Percentiles rank a stretch among this genome's conserved stretches.
These are phyloP conservation scores for Neotropicomus parvogracilis DNA, from an alignment of 1,284 basidiomycete genomes.

Conservation along the genomic window DNA sequence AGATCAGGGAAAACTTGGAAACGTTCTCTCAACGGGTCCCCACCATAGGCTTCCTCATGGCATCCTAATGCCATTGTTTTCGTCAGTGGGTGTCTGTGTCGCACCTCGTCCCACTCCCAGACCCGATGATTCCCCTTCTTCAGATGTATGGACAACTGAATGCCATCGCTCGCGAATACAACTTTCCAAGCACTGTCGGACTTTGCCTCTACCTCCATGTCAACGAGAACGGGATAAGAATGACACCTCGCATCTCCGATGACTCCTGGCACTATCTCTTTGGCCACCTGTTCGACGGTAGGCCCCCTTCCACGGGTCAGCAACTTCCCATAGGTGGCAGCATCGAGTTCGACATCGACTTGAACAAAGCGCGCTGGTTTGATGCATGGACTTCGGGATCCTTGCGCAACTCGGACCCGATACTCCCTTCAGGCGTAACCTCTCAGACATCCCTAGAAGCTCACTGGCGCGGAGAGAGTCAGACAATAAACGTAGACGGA, in stretches of 20 bases:
- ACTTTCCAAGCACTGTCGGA: conserved; percentile 70
- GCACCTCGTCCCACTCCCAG: not conserved
- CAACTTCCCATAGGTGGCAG: conserved; percentile 61
- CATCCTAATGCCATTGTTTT: conserved; percentile 69
- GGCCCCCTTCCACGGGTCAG: conserved; percentile 35
- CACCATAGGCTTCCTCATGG: conserved; percentile 61
- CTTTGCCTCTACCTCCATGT: conserved; percentile 70
- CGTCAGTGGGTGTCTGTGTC: conserved; percentile 51
- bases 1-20: conserved; percentile 59
- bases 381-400: conserved; percentile 60
- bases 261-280: conserved; percentile 73
- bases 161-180: conserved; percentile 76
- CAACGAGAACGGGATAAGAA: conserved; percentile 49
- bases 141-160: conserved; percentile 72
- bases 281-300: conserved; percentile 56
- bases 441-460: conserved; percentile 37
- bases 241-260: conserved; percentile 70
- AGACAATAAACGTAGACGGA: conserved; percentile 47
- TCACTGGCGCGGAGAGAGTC: conserved; percentile 50
- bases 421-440: conserved; percentile 39
- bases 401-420: conserved; percentile 13
- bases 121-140: not conserved
- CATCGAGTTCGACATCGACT: conserved; percentile 77
- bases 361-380: conserved; percentile 69
- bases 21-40: conserved; percentile 58